phyloP scores from a whole-genome alignment of 2,329 filamentous ascomycete species.

The Fusarium nurragi region DNA sequence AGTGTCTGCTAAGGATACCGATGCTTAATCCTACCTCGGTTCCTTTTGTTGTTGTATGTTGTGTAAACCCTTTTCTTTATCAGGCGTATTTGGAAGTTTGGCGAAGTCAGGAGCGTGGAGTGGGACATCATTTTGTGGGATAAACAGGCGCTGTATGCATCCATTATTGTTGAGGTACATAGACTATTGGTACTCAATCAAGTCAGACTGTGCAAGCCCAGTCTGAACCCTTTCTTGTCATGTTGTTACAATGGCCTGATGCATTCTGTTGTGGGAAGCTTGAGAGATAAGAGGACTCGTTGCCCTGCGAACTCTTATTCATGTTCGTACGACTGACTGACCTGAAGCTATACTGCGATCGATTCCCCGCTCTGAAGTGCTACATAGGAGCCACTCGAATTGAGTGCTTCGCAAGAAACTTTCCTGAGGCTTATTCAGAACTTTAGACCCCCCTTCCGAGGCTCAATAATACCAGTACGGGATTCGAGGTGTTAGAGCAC shows the following conservation, averaged over 20 bases:
- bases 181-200: conserved; percentile 11
- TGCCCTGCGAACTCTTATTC: too few species aligned
- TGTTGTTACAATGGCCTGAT: neutral
- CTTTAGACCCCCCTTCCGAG: neutral
- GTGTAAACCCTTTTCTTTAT: conserved; percentile 32
- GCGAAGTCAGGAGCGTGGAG: conserved; percentile 40
- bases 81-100: conserved; percentile 22
- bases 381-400: too few species aligned
- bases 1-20: conserved; percentile 49
- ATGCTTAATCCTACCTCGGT: conserved; percentile 5
- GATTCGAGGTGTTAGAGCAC: neutral
- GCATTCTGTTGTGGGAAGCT: too few species aligned
- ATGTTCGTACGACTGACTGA: too few species aligned
- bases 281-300: too few species aligned
- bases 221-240: neutral
- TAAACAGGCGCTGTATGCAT: conserved; percentile 19
- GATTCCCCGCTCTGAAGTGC: too few species aligned
- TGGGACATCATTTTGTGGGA: conserved; percentile 21
- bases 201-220: neutral
- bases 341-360: too few species aligned
- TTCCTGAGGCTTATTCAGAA: too few species aligned
- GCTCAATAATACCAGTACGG: neutral
- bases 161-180: neutral
- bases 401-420: too few species aligned
- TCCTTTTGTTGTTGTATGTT: neutral